Evolutionary conservation across 768 basidiomycete genomes (phyloP).

Genomic region (Tricholoma matsutake): DNA sequence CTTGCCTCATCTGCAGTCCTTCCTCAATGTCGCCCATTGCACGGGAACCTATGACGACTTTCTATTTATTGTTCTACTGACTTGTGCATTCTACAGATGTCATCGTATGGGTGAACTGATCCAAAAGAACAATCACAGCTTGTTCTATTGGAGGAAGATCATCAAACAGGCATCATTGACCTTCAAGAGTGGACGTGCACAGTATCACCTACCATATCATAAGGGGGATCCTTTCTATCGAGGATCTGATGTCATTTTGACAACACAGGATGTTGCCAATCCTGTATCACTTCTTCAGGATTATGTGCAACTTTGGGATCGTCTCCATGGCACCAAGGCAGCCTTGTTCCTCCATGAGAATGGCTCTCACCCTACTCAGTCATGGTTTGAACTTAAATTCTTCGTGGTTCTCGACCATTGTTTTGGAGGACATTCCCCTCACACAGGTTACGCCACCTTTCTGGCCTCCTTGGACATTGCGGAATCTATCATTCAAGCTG

Average conservation of each 20-base stretch:
- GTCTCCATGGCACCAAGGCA: background rate
- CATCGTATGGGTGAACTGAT: conserved; percentile 20
- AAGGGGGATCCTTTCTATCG: conserved; percentile 26
- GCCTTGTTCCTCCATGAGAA: background rate
- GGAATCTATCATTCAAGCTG: background rate
- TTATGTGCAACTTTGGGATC: background rate
- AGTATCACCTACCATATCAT: conserved; percentile 28
- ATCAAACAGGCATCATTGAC: conserved; percentile 20
- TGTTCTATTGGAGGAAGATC: conserved; percentile 24
- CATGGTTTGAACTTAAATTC: background rate
- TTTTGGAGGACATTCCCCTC: background rate
- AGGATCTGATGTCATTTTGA: conserved; percentile 21
- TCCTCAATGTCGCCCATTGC: background rate
- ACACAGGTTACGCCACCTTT: background rate
- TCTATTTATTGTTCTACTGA: conserved; percentile 20
- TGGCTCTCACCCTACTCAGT: background rate
- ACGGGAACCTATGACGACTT: too few species aligned
- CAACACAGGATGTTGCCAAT: conserved; percentile 16
- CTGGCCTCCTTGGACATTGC: background rate
- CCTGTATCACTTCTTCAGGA: background rate
- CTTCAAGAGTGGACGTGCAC: conserved; percentile 10
- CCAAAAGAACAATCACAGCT: conserved; percentile 7
- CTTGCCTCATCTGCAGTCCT: background rate
- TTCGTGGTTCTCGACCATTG: background rate
- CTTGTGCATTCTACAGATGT: conserved; percentile 27